Percentiles rank a stretch among this genome's conserved stretches.
Evolutionary conservation across 192 early-diverging fungal species (phyloP).

Genomic region (Jimgerdemannia lactiflua): DNA sequence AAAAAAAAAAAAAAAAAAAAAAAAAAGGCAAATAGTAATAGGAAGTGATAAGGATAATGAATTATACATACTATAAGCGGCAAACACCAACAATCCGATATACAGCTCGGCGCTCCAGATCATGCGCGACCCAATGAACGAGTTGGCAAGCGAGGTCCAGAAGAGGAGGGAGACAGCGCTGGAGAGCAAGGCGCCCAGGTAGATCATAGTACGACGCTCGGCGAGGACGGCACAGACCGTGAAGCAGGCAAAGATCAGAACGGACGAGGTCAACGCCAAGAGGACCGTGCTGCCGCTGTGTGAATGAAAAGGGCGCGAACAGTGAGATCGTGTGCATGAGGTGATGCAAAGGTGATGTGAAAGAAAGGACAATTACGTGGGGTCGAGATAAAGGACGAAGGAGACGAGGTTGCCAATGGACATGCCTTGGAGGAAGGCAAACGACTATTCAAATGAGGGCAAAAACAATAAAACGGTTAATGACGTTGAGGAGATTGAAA

Average conservation of each 20-base stretch:
- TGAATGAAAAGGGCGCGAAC: background rate
- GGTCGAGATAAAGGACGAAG: background rate
- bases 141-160: constrained; percentile 37
- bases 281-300: constrained; percentile 12
- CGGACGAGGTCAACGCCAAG: constrained; percentile 35
- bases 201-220: constrained; percentile 23
- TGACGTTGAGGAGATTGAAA: too few relatives aligned
- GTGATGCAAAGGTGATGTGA: background rate
- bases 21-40: background rate
- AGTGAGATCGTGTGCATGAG: background rate
- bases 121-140: constrained; percentile 29
- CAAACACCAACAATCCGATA: constrained; percentile 46
- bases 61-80: constrained; percentile 22
- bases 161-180: constrained; percentile 28
- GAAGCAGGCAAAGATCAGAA: constrained; percentile 47
- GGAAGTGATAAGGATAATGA: background rate
- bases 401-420: background rate
- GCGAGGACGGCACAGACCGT: constrained; percentile 36
- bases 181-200: constrained; percentile 32
- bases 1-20: constrained; percentile 3
- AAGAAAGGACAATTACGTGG: background rate
- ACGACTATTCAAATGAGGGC: background rate
- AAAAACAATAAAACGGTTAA: background rate
- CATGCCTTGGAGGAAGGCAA: background rate
- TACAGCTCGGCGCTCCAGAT: constrained; percentile 48